Base-by-base conservation (phyloP, 1,139 yeast genomes). In the Ogataea hybrid region DNA sequence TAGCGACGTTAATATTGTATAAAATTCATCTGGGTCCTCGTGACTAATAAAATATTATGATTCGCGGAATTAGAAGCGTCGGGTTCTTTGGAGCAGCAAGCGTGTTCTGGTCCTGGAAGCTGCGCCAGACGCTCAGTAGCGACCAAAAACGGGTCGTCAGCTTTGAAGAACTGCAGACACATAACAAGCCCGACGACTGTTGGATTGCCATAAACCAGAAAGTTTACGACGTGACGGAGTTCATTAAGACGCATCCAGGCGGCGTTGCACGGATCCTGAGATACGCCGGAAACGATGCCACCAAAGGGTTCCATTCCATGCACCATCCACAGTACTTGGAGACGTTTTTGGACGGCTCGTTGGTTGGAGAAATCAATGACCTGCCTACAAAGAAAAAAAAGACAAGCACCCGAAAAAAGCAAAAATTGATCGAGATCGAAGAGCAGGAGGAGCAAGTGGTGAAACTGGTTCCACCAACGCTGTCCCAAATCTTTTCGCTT, bases 261-360 rank as follows among this genome's bases (percentile, higher is more conserved):
- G 59, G 71, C 16, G 59, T 54, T 16, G 54, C 56, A 14, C 56
- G 64, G 30, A 54, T 65, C 6, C 58, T 82, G 33, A 76, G 76
- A 49, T 87, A 79, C 60, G 97, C 95, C 2, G 97, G 97, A 10
- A 82, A 79, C 52, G 97, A 90, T 59, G 97, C 96, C 2, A 84
- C 95, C 2, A 84, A 82, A 52, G 81, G 87, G 44, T 90, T 89
- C 60, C 82, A 75, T 48, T 89, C 95, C 5, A 79, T 89, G 52
- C 97, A 90, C 63, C 92, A 96, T 0, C 76, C 83, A 12, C 92
- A 84, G 53, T 84, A 89, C 8, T 68, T 89, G 37, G 78, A 73
- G 32, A 76, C 62, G 15, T 64, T 62, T 47, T 56, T 66, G 31
- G 61, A 57, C 10, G 50, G 49, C 2, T 63, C 57, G n/a, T 51